These are phyloP conservation scores for Penicillium brasilianum DNA, from an alignment of 2,329 filamentous ascomycete genomes.

Conservation along the genomic window DNA sequence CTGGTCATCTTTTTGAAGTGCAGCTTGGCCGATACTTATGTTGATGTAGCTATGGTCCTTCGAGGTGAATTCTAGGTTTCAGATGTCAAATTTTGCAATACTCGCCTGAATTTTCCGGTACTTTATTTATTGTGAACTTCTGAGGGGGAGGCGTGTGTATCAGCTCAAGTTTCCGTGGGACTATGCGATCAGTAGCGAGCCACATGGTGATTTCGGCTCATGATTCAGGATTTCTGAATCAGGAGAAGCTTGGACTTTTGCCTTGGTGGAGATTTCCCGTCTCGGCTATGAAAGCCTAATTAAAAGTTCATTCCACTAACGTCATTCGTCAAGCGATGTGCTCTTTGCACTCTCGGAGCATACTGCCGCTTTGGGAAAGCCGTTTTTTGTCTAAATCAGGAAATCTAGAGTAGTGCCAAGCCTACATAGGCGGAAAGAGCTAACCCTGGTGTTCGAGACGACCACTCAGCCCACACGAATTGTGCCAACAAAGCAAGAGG, in stretches of 20 bases:
- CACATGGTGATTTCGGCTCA: not conserved
- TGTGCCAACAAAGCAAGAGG: not conserved
- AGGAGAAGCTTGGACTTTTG: not conserved
- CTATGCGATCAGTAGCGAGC: not conserved
- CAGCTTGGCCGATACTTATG: not conserved
- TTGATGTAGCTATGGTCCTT: not conserved
- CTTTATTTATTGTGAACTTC: not conserved
- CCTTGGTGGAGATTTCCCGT: not conserved
- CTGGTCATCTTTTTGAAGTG: not conserved
- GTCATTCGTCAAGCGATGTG: not conserved
- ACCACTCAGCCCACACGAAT: slow-evolving; percentile 3
- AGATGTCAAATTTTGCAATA: not conserved
- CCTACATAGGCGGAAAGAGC: not conserved
- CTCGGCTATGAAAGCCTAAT: not conserved
- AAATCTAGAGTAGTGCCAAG: not conserved
- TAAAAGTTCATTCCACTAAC: not conserved
- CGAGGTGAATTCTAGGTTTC: not conserved
- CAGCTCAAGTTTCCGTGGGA: not conserved
- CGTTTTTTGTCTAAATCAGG: not conserved
- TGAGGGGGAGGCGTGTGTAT: not conserved
- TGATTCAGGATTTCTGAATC: not conserved
- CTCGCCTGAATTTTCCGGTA: not conserved
- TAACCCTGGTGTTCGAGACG: not conserved
- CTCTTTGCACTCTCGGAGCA: not conserved
- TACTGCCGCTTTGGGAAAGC: not conserved